Evolutionary conservation across 495 filamentous ascomycete genomes (phyloP).

Genomic region (Daldinia decipiens): DNA sequence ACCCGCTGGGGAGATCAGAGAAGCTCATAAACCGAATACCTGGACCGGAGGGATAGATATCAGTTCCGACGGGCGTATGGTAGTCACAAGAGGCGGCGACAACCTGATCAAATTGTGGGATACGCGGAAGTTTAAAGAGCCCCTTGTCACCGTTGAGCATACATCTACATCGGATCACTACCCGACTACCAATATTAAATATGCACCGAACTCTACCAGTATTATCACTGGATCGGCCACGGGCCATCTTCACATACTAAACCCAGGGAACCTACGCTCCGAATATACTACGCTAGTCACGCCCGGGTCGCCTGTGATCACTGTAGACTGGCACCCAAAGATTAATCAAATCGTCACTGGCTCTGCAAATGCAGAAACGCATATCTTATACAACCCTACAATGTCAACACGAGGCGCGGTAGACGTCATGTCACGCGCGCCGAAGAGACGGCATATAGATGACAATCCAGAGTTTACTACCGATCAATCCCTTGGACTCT

Average conservation of each 20-base stretch:
- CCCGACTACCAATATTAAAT: slow-evolving; percentile 85
- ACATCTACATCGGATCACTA: slow-evolving; percentile 84
- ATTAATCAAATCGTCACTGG: slow-evolving; percentile 97
- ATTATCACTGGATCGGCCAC: slow-evolving; percentile 89
- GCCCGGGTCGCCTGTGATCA: slow-evolving; percentile 80
- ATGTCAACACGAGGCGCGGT: slow-evolving; percentile 83
- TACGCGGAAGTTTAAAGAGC: slow-evolving; percentile 92
- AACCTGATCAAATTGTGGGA: slow-evolving; percentile 90
- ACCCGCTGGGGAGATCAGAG: slow-evolving; percentile 83
- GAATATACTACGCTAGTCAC: slow-evolving; percentile 89
- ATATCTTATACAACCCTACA: slow-evolving; percentile 88
- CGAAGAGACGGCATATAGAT: slow-evolving; percentile 93
- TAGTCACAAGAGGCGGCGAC: slow-evolving; percentile 90
- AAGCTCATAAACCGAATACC: slow-evolving; percentile 83
- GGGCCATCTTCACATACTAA: slow-evolving; percentile 91
- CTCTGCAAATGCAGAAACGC: slow-evolving; percentile 87
- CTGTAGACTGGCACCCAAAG: slow-evolving; percentile 89
- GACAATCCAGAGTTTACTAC: slow-evolving; percentile 88
- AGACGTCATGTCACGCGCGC: slow-evolving; percentile 91
- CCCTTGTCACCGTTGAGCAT: slow-evolving; percentile 81
- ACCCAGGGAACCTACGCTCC: slow-evolving; percentile 84
- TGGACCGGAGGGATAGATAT: slow-evolving; percentile 96
- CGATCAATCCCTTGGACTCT: slow-evolving; percentile 78
- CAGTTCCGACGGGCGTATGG: slow-evolving; percentile 86
- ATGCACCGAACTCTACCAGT: slow-evolving; percentile 81